Evolutionary conservation across 2,329 filamentous ascomycete genomes (phyloP).

Genomic region (Rhynchosporium secalis): DNA sequence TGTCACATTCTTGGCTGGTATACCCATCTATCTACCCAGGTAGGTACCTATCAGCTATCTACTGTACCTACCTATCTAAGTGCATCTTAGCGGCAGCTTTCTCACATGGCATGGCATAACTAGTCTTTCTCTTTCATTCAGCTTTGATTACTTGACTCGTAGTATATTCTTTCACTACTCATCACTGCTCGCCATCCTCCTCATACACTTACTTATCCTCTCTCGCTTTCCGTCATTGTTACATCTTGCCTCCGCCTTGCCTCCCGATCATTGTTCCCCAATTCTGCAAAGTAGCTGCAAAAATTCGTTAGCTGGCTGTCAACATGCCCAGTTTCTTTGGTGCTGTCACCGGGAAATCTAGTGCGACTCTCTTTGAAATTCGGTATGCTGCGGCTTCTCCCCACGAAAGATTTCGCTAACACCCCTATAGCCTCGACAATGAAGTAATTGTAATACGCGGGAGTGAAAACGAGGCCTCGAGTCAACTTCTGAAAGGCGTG

Average conservation of each 20-base stretch:
- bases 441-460: conserved; percentile 80
- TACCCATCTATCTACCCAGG: not conserved
- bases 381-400: conserved; percentile 34
- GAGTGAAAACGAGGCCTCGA: conserved; percentile 71
- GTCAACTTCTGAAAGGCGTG: conserved; percentile 71
- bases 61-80: not conserved
- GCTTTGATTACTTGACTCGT: conserved; percentile 18
- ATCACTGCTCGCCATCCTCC: not conserved
- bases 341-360: conserved; percentile 38
- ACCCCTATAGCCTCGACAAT: conserved; percentile 63
- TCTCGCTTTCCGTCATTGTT: conserved; percentile 4
- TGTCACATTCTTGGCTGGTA: not conserved
- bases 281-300: not conserved
- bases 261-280: not conserved
- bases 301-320: conserved; percentile 4
- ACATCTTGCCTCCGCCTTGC: not conserved
- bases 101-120: conserved; percentile 3
- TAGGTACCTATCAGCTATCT: not conserved
- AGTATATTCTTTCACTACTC: conserved; percentile 5
- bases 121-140: not conserved
- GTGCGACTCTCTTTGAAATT: conserved; percentile 42
- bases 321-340: conserved; percentile 41
- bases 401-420: conserved; percentile 19
- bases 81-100: not conserved
- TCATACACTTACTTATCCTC: conserved; percentile 1